phyloP scores from a whole-genome alignment of 306 rosid genomes.

The Acacia melanoxylon region DNA sequence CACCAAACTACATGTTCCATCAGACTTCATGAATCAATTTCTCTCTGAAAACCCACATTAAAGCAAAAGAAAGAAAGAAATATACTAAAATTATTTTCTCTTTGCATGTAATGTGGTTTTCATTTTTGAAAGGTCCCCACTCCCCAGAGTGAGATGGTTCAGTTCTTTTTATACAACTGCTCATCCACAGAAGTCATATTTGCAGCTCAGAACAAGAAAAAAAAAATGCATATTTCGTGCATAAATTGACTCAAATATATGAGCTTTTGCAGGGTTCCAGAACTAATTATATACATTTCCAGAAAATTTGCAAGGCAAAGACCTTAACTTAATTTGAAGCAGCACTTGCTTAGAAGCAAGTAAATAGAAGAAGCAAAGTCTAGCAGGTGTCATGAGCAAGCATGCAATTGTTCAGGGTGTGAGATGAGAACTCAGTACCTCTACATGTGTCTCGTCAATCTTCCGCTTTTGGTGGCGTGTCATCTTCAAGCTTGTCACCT shows the following conservation, averaged over 20 bases:
- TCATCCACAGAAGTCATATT: slow-evolving; percentile 11
- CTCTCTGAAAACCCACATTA: not conserved
- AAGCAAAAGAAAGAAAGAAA: not conserved
- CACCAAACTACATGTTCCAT: slow-evolving; percentile 9
- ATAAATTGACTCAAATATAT: not conserved
- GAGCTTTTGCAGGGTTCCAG: not conserved
- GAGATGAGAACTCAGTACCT: slow-evolving; percentile 57
- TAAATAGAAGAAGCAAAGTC: slow-evolving; percentile 5
- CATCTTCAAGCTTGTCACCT: slow-evolving; percentile 98
- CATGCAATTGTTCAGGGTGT: not conserved
- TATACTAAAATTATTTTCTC: not conserved
- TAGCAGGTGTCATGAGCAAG: not conserved
- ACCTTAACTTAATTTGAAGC: slow-evolving; percentile 3
- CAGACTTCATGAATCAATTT: slow-evolving; percentile 5
- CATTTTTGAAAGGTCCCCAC: slow-evolving; percentile 8
- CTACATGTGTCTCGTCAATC: slow-evolving; percentile 97
- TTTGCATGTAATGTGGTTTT: not conserved
- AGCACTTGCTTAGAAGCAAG: slow-evolving; percentile 25
- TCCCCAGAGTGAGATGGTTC: not conserved
- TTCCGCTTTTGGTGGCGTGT: slow-evolving; percentile 98
- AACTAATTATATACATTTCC: not conserved
- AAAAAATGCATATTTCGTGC: not conserved
- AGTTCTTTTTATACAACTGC: not conserved
- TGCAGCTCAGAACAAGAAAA: slow-evolving; percentile 10
- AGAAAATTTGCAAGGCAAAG: not conserved